Conservation (phyloP, 495 filamentous ascomycete species). For the Articulospora tetracladia region DNA sequence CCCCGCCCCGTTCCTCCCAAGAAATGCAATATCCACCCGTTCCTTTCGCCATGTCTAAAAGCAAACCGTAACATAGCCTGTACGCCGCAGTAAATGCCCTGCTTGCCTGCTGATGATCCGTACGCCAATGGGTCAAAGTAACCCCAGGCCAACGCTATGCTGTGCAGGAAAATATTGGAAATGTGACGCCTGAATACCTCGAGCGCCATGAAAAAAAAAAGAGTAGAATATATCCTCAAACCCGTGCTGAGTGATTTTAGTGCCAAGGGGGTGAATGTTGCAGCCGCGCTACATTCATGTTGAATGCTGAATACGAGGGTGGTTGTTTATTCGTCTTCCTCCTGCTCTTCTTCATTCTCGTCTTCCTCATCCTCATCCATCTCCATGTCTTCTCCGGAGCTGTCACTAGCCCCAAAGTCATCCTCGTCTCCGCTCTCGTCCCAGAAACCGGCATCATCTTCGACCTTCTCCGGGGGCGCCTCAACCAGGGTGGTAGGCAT, state of each 20-base stretch:
- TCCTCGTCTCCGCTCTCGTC: constrained; percentile 76
- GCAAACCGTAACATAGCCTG: not conserved
- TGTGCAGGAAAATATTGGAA: not conserved
- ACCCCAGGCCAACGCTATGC: constrained; percentile 7
- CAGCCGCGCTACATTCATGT: not conserved
- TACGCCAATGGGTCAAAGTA: constrained; percentile 2
- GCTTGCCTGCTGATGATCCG: not conserved
- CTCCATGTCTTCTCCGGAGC: constrained; percentile 48
- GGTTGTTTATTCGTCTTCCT: constrained; percentile 13
- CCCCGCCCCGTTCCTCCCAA: not conserved
- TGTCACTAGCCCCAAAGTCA: constrained; percentile 73
- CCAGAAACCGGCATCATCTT: constrained; percentile 80
- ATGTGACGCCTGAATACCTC: not conserved
- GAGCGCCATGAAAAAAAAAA: not conserved
- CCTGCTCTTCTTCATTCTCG: constrained; percentile 32
- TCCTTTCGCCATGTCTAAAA: constrained; percentile 2
- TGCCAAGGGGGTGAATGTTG: too few species aligned
- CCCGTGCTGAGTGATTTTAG: not conserved
- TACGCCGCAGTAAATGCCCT: constrained; percentile 1
- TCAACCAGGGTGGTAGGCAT: constrained; percentile 73
- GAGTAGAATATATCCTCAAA: not conserved
- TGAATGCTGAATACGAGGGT: not conserved
- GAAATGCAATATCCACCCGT: constrained; percentile 7
- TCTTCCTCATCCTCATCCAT: constrained; percentile 52
- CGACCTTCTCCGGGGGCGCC: constrained; percentile 53